Base-by-base conservation (phyloP, 345 rosid species). In the Eucalyptus brandiana region DNA sequence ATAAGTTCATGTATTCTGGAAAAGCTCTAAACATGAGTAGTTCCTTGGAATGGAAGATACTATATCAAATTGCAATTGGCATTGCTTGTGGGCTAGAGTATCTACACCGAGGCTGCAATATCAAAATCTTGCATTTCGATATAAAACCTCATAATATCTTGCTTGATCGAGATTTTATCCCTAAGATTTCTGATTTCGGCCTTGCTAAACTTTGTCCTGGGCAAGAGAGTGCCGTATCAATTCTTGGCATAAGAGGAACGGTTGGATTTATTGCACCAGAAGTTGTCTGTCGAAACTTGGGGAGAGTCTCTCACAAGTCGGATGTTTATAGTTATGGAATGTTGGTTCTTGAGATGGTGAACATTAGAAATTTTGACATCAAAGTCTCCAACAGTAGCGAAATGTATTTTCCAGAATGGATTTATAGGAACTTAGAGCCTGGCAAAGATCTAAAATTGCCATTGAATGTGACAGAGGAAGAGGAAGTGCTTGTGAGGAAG, bases 271-370 rank as follows among this genome's bases (percentile, higher is more conserved):
- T 93, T 44, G 96, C 96, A 56, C 94, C 94, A 0, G 95, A 94
- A 62, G 45, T 94, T 32, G 87, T 90, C 15, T 89, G 88, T 37
- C 87, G 92, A 89, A 56, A 86, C 32, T 90, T 92, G 9, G 95
- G 95, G 28, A 44, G 51, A 50, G 93, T 91, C 2, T 94, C 93
- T 13, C 85, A 93, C 89, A 93, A 95, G 47, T 92, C 93, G 0
- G 94, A 95, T 89, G 93, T 92, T 4, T 95, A 93, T 7, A 94
- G 95, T 81, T 94, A 92, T 4, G 95, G 95, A 45, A 95, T 94
- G 95, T 86, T 95, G 87, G 65, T 93, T 51, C 89, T 94, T 2
- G 93, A 93, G 42, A 93, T 94, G 91, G 88, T 93, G 7, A 92
- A 93, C 13, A 89, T 88, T 42, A 91, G 90, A 87, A 72, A 89